phyloP scores from a whole-genome alignment of 306 rosid species.

The Lathyrus oleraceus region DNA sequence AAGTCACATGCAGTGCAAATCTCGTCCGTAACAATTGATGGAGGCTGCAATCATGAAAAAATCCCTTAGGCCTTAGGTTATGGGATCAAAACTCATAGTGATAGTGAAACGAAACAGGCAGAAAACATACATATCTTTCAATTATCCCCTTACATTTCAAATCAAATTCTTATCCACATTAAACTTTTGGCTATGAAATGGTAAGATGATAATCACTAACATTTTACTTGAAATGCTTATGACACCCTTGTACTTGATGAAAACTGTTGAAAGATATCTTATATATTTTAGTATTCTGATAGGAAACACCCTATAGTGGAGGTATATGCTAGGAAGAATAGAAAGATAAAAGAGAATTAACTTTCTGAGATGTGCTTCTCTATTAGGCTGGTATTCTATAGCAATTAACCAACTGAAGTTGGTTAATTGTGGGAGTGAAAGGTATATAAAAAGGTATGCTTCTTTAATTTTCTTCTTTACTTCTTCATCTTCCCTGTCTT shows the following conservation, averaged over 20 bases:
- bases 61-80: constrained; percentile 5
- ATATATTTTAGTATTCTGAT: no score
- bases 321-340: no score
- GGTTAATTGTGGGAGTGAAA: no score
- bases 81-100: constrained; percentile 17
- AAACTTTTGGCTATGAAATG: constrained; percentile 5
- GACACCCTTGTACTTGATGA: neutral
- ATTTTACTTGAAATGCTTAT: neutral
- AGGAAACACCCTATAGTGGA: no score
- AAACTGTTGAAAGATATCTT: neutral
- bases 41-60: constrained; percentile 65
- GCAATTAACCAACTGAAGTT: no score
- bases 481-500: no score
- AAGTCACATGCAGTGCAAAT: constrained; percentile 98
- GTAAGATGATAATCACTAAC: neutral
- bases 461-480: no score
- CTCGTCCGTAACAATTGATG: constrained; percentile 95
- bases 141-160: neutral
- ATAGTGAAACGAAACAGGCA: constrained; percentile 13
- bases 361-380: no score
- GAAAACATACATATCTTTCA: constrained; percentile 30
- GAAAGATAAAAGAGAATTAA: no score
- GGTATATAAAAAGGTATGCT: no score
- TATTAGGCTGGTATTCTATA: no score
- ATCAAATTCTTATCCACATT: constrained; percentile 14